A percentile compares a stretch with the other conserved stretches of the same genome.
These are phyloP conservation scores for Candida multigemmis DNA, from an alignment of 805 yeast species.

Conservation along the genomic window DNA sequence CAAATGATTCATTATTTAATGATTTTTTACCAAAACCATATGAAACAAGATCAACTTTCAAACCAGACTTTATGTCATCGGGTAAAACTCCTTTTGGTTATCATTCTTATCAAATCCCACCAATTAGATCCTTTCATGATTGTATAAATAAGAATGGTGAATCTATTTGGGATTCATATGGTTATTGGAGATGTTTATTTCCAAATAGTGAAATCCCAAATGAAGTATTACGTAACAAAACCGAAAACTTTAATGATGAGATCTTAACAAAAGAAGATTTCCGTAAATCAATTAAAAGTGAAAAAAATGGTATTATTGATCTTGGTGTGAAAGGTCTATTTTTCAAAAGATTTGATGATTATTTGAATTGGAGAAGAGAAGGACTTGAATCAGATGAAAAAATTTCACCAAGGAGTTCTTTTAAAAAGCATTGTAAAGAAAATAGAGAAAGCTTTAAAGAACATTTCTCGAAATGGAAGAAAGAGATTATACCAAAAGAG, in stretches of 20 bases:
- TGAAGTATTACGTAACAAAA: slow-evolving; percentile 17
- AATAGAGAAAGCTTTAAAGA: not conserved
- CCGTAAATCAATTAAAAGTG: slow-evolving; percentile 15
- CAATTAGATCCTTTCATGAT: slow-evolving; percentile 45
- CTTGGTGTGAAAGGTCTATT: slow-evolving; percentile 46
- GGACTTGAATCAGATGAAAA: slow-evolving; percentile 9
- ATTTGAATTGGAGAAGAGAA: slow-evolving; percentile 54
- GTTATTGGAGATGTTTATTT: slow-evolving; percentile 87
- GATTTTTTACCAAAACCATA: slow-evolving; percentile 12
- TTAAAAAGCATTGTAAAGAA: not conserved
- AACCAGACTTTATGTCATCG: no score
- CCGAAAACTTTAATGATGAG: slow-evolving; percentile 13
- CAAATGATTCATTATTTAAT: slow-evolving; percentile 5
- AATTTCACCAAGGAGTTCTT: slow-evolving; percentile 1
- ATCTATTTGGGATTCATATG: slow-evolving; percentile 75
- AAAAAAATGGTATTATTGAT: slow-evolving; percentile 12
- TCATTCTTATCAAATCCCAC: slow-evolving; percentile 51
- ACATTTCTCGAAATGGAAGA: slow-evolving; percentile 2
- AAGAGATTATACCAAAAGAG: slow-evolving; percentile 1
- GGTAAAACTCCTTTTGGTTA: slow-evolving; percentile 33
- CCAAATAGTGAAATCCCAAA: slow-evolving; percentile 41
- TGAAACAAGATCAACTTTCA: slow-evolving; percentile 11
- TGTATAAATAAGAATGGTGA: slow-evolving; percentile 62
- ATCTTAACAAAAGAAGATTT: slow-evolving; percentile 54
- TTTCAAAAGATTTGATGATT: slow-evolving; percentile 58